Conservation (phyloP, 1,139 yeast genomes). For the Meyerozyma sp. region DNA sequence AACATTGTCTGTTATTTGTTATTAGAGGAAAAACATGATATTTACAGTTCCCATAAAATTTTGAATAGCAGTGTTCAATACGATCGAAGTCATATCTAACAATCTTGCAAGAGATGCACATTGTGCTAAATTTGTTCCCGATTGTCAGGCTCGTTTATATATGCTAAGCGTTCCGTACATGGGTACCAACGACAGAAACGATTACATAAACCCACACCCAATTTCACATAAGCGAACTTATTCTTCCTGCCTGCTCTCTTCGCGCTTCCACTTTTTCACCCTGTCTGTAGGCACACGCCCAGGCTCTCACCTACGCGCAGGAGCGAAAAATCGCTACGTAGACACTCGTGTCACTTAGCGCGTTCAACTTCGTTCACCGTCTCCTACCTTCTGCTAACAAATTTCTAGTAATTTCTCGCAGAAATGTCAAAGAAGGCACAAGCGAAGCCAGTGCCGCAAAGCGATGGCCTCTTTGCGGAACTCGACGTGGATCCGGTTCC, state of each 20-base stretch:
- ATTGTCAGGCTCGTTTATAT: too few species aligned
- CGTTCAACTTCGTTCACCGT: background rate
- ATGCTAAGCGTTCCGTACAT: too few species aligned
- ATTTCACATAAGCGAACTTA: too few species aligned
- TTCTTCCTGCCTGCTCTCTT: background rate
- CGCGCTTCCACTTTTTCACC: background rate
- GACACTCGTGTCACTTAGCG: background rate
- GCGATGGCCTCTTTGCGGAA: constrained; percentile 9
- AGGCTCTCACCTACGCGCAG: background rate
- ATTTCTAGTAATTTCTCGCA: background rate
- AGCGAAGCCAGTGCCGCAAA: background rate
- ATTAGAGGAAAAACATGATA: too few species aligned
- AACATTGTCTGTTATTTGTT: too few species aligned
- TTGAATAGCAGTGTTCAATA: too few species aligned
- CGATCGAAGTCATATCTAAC: too few species aligned
- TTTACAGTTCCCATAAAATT: too few species aligned
- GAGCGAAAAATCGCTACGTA: constrained; percentile 1
- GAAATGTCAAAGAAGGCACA: background rate
- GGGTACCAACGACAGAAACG: too few species aligned
- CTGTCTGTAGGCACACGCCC: background rate
- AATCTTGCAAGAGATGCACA: too few species aligned
- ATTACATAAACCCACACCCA: too few species aligned
- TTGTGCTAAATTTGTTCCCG: too few species aligned
- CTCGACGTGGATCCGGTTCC: constrained; percentile 22
- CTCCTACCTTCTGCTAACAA: background rate